phyloP scores from a whole-genome alignment of 352 stramenopile species.

The Phytopythium mirpurense region DNA sequence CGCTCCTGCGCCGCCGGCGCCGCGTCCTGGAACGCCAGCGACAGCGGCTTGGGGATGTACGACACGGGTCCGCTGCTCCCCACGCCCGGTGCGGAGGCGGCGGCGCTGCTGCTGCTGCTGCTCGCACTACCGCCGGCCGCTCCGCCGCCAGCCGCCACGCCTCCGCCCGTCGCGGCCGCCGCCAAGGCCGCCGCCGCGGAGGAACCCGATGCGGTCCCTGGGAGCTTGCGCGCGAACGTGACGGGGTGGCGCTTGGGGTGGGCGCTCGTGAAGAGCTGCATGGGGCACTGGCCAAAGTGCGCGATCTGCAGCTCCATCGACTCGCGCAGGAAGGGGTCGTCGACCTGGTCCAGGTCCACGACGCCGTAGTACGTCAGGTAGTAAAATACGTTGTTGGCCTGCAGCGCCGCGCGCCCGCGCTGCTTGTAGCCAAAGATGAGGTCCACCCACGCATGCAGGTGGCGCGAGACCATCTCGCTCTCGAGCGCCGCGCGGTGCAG shows the following conservation, averaged over 20 bases:
- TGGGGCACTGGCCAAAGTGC: conserved; percentile 98
- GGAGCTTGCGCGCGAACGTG: conserved; percentile 12
- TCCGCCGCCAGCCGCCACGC: neutral
- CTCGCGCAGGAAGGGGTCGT: conserved; percentile 90
- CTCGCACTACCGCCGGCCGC: neutral
- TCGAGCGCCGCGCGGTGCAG: conserved; percentile 96
- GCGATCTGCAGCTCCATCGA: conserved; percentile 98
- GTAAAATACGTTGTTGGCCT: conserved; percentile 96
- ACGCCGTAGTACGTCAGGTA: conserved; percentile 91
- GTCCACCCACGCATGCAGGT: conserved; percentile 99
- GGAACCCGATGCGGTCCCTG: neutral
- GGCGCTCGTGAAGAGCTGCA: conserved; percentile 88
- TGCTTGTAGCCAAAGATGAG: conserved; percentile 99
- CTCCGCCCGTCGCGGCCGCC: neutral
- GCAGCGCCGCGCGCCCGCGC: conserved; percentile 88
- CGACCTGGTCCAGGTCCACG: conserved; percentile 96
- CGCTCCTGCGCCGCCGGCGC: conserved; percentile 48
- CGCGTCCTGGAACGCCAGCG: conserved; percentile 58
- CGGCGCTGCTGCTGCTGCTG: too few species aligned
- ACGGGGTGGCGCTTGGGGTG: conserved; percentile 62
- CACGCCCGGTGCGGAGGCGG: too few species aligned
- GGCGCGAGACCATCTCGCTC: conserved; percentile 95
- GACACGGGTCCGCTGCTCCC: conserved; percentile 8
- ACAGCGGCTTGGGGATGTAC: conserved; percentile 45
- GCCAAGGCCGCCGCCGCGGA: neutral